These are phyloP conservation scores for Coniochaeta sp. DNA, from an alignment of 2,329 filamentous ascomycete species.

Conservation along the genomic window DNA sequence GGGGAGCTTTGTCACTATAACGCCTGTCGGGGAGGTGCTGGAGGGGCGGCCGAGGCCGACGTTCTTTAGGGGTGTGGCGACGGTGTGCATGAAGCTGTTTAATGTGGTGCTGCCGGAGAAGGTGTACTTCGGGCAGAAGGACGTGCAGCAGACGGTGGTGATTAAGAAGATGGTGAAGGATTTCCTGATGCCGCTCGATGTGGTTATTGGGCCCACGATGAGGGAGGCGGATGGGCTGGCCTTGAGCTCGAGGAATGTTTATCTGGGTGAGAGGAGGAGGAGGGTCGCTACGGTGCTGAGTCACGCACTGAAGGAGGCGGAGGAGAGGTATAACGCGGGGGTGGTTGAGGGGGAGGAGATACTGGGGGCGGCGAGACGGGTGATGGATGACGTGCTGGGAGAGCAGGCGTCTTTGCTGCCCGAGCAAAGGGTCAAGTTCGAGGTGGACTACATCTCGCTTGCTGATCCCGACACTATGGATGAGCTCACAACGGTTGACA, in stretches of 20 bases:
- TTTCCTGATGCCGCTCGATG: constrained; percentile 70
- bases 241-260: constrained; percentile 89
- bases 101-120: constrained; percentile 72
- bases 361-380: constrained; percentile 60
- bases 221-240: constrained; percentile 79
- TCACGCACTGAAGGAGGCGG: constrained; percentile 62
- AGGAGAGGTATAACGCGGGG: constrained; percentile 53
- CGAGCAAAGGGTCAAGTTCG: constrained; percentile 60
- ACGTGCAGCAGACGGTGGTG: constrained; percentile 91
- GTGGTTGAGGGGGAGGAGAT: constrained; percentile 55
- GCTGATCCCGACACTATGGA: constrained; percentile 79
- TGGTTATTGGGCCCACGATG: constrained; percentile 67
- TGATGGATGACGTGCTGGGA: constrained; percentile 46
- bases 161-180: constrained; percentile 83
- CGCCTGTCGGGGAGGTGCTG: constrained; percentile 71
- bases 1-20: constrained; percentile 88
- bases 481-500: constrained; percentile 68
- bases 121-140: constrained; percentile 95
- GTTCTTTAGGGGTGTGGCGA: constrained; percentile 94
- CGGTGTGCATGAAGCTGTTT: constrained; percentile 91
- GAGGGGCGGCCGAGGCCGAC: constrained; percentile 84
- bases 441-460: constrained; percentile 88
- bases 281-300: constrained; percentile 65
- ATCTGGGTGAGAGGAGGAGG: constrained; percentile 71
- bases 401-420: constrained; percentile 57